These are phyloP conservation scores for Phialocephala sp. DNA, from an alignment of 2,329 filamentous ascomycete species.

Conservation along the genomic window DNA sequence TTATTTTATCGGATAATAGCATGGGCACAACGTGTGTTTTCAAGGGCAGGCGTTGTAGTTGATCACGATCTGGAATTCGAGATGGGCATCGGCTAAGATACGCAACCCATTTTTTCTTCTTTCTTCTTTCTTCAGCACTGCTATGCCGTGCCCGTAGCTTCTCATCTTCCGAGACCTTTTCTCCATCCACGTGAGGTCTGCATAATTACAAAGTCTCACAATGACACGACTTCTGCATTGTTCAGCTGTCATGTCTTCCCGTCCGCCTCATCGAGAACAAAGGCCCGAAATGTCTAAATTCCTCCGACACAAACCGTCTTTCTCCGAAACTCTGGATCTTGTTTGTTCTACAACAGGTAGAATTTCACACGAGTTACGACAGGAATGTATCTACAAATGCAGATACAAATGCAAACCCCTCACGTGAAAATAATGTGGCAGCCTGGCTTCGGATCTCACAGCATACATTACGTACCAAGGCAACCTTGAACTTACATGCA, in stretches of 20 bases:
- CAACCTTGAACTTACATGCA: no score
- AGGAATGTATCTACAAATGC: not conserved
- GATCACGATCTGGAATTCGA: no score
- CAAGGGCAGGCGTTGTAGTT: no score
- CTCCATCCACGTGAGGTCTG: not conserved
- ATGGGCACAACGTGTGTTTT: no score
- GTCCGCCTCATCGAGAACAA: not conserved
- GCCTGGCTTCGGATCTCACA: not conserved
- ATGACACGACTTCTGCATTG: constrained; percentile 1
- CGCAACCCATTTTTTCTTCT: not conserved
- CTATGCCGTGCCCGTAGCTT: not conserved
- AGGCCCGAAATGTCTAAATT: not conserved
- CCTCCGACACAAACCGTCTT: constrained; percentile 10
- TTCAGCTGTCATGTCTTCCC: constrained; percentile 1
- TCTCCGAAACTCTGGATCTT: not conserved
- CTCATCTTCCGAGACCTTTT: not conserved
- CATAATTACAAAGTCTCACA: not conserved
- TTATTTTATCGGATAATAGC: no score
- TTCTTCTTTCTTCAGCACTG: not conserved
- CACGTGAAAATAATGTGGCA: constrained; percentile 12
- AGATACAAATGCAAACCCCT: not conserved
- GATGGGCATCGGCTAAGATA: not conserved
- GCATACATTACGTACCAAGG: not conserved
- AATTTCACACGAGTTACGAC: not conserved
- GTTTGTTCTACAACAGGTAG: constrained; percentile 12